Percentiles rank a stretch among this genome's conserved stretches.
phyloP scores from a whole-genome alignment of 257 asterid genomes.

The Fraxinus quadrangulata region DNA sequence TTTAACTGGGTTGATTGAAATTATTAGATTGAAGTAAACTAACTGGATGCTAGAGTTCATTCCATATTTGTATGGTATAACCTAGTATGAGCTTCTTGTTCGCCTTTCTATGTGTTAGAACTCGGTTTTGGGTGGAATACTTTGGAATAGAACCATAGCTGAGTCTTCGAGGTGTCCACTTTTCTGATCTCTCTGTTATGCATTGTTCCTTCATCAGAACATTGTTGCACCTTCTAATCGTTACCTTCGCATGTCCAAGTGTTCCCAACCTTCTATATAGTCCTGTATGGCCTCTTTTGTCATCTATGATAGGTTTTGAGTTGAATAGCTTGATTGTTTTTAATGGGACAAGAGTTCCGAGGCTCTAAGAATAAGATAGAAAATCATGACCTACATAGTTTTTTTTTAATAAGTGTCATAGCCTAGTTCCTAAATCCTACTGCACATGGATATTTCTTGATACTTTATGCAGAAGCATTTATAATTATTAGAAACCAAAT shows the following conservation, averaged over 20 bases:
- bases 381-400: background rate
- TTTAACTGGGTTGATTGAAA: conserved; percentile 19
- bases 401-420: background rate
- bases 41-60: conserved; percentile 17
- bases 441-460: conserved; percentile 13
- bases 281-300: conserved; percentile 27
- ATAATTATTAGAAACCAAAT: background rate
- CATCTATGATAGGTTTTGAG: conserved; percentile 11
- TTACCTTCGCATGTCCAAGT: background rate
- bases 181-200: conserved; percentile 13
- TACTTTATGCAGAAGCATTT: conserved; percentile 9
- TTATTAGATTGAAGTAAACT: conserved; percentile 9
- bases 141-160: conserved; percentile 18
- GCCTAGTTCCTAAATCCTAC: background rate
- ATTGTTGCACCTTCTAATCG: background rate
- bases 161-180: conserved; percentile 16
- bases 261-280: conserved; percentile 14
- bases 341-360: background rate
- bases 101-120: conserved; percentile 11
- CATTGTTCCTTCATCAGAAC: background rate
- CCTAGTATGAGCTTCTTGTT: conserved; percentile 18
- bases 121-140: conserved; percentile 12
- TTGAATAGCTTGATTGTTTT: conserved; percentile 1
- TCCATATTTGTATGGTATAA: background rate
- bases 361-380: conserved; percentile 14